Percentiles rank a stretch among this genome's conserved stretches.
These are phyloP conservation scores for Amanita thiersii DNA, from an alignment of 768 basidiomycete species.

Conservation along the genomic window DNA sequence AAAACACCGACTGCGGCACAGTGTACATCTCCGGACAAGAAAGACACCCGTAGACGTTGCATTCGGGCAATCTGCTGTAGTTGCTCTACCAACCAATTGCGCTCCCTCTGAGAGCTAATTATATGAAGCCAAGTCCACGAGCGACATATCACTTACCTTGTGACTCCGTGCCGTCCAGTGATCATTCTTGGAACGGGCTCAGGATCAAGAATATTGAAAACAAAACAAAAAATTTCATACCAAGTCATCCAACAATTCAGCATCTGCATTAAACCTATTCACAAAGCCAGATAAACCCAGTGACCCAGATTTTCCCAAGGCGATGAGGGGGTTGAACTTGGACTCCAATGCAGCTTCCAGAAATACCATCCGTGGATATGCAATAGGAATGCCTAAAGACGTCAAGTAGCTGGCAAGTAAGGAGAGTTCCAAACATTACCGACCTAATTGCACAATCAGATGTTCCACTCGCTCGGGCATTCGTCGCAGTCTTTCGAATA, in stretches of 20 bases:
- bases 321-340: constrained; percentile 78
- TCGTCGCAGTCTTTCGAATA: constrained; percentile 53
- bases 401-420: not conserved
- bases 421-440: constrained; percentile 3
- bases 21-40: constrained; percentile 91
- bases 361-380: constrained; percentile 92
- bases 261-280: constrained; percentile 87
- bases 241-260: constrained; percentile 91
- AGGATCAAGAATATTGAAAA: not conserved
- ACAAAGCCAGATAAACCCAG: constrained; percentile 72
- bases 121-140: not conserved
- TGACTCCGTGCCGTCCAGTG: constrained; percentile 84
- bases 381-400: constrained; percentile 61
- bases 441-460: constrained; percentile 75
- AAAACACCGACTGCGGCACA: constrained; percentile 78
- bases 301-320: constrained; percentile 60
- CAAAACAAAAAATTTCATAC: constrained; percentile 28
- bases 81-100: constrained; percentile 80
- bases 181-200: constrained; percentile 57
- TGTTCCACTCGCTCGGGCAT: constrained; percentile 72
- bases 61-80: constrained; percentile 64
- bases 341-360: constrained; percentile 71
- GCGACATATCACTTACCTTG: constrained; percentile 39
- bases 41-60: constrained; percentile 67
- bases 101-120: constrained; percentile 55